Percentiles rank a stretch among this genome's conserved stretches.
Evolutionary conservation across 495 filamentous ascomycete genomes (phyloP).

Genomic region (Penicillium longicatenatum): DNA sequence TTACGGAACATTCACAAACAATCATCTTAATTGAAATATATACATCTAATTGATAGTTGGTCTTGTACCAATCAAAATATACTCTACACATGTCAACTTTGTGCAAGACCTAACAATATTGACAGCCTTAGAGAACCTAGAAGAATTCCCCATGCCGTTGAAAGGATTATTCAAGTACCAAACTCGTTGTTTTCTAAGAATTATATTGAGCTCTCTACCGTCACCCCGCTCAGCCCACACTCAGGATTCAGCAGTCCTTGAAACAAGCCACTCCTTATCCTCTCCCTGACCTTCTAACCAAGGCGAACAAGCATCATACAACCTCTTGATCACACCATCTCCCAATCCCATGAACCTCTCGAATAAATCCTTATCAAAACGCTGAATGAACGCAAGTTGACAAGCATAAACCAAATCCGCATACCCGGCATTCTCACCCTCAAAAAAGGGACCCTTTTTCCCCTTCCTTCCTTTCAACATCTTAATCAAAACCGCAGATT

Average conservation of each 20-base stretch:
- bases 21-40: conserved; percentile 13
- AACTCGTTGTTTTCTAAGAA: no score
- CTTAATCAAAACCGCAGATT: conserved; percentile 11
- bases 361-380: conserved; percentile 25
- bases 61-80: background rate
- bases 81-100: background rate
- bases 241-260: background rate
- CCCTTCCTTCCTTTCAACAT: conserved; percentile 26
- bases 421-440: conserved; percentile 26
- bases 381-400: conserved; percentile 25
- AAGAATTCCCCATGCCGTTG: no score
- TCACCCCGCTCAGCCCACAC: background rate
- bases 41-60: background rate
- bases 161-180: no score
- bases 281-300: conserved; percentile 36
- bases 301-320: conserved; percentile 33
- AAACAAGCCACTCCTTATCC: conserved; percentile 31
- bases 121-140: no score
- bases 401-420: conserved; percentile 22
- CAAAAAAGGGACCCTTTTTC: conserved; percentile 27
- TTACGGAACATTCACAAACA: conserved; percentile 3
- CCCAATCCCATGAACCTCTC: conserved; percentile 22
- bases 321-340: conserved; percentile 19
- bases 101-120: no score
- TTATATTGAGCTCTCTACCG: no score